phyloP scores from a whole-genome alignment of 2,329 filamentous ascomycete species.

The Fusarium ramigenum region DNA sequence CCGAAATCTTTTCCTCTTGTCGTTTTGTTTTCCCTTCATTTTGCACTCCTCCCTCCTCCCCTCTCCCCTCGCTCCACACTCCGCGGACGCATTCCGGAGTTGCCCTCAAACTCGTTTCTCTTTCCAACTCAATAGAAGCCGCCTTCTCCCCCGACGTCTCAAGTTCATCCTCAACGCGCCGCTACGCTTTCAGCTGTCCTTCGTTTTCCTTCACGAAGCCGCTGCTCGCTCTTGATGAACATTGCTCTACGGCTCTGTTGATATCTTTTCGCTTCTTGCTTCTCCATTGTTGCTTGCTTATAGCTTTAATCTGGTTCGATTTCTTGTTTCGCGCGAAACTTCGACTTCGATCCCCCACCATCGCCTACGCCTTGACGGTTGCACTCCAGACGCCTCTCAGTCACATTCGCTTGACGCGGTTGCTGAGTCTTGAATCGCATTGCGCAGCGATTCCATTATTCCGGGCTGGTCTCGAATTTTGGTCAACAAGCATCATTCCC shows the following conservation, averaged over 20 bases:
- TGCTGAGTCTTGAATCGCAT: constrained; percentile 48
- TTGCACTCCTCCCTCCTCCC: constrained; percentile 39
- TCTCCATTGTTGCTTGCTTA: constrained; percentile 55
- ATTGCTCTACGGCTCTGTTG: constrained; percentile 40
- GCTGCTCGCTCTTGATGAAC: constrained; percentile 42
- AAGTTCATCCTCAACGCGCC: constrained; percentile 34
- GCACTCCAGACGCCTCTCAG: constrained; percentile 45
- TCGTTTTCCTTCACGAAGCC: constrained; percentile 42
- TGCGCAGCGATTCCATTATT: constrained; percentile 46
- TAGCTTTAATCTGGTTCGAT: constrained; percentile 53
- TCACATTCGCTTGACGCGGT: constrained; percentile 58
- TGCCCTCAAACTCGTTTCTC: constrained; percentile 40
- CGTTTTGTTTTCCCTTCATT: constrained; percentile 46
- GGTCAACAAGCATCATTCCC: constrained; percentile 42
- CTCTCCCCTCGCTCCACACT: constrained; percentile 46
- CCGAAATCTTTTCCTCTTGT: constrained; percentile 45
- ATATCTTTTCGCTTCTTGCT: constrained; percentile 43
- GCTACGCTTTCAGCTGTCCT: constrained; percentile 43
- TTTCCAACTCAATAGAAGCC: constrained; percentile 40
- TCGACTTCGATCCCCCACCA: constrained; percentile 45
- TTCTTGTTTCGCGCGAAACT: constrained; percentile 42
- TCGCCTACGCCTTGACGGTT: constrained; percentile 54
- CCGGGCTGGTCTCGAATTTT: constrained; percentile 61
- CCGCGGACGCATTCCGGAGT: constrained; percentile 46
- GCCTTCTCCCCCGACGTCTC: constrained; percentile 37